These are phyloP conservation scores for Phaeosphaeria sp. DNA, from an alignment of 2,329 filamentous ascomycete species.

Conservation along the genomic window DNA sequence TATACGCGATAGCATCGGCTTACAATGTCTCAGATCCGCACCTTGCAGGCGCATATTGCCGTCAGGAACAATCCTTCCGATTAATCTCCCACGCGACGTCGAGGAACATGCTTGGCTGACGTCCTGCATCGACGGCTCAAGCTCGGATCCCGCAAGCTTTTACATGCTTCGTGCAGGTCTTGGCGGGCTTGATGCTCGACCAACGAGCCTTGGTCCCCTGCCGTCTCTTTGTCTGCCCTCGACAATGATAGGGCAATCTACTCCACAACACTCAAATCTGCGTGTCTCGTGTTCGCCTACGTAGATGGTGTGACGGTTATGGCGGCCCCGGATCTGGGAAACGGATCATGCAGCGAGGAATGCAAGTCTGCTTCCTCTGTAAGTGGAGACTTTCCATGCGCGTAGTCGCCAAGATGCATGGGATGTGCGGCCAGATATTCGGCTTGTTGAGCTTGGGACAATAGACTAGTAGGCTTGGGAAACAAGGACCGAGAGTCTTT, in stretches of 20 bases:
- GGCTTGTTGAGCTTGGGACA: neutral
- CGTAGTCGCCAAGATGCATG: neutral
- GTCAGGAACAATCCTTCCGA: neutral
- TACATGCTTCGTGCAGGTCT: neutral
- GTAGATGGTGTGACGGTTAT: conserved; percentile 21
- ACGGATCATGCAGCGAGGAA: conserved; percentile 5
- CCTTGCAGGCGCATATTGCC: neutral
- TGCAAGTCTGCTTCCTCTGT: neutral
- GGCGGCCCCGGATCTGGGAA: conserved; percentile 25
- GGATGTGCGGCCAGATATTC: neutral
- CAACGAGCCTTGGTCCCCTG: neutral
- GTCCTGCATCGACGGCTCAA: neutral
- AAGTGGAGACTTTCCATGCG: conserved; percentile 9
- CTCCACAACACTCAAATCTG: neutral
- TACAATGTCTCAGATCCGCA: conserved; percentile 1
- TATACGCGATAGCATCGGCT: neutral
- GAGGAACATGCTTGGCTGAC: conserved; percentile 3
- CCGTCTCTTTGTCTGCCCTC: neutral
- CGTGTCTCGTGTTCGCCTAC: conserved; percentile 24
- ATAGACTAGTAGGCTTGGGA: neutral
- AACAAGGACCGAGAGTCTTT: conserved; percentile 3
- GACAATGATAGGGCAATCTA: neutral
- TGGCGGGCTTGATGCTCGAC: neutral
- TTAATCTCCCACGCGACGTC: neutral
- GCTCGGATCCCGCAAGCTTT: neutral